Base-by-base conservation (phyloP, 106 monocot species). In the Acorus gramineus region DNA sequence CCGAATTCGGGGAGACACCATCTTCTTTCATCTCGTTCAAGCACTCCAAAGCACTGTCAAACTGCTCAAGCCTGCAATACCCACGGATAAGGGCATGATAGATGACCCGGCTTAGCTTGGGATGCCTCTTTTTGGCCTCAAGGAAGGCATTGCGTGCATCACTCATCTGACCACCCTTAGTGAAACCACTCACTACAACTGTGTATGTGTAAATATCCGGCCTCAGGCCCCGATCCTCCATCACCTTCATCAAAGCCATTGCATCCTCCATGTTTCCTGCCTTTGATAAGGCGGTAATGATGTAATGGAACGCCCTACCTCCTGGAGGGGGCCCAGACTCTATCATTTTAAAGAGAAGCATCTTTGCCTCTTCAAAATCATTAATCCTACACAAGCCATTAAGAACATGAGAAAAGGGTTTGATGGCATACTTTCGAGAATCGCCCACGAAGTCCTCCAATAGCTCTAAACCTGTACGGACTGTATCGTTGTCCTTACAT, bases 31-130 rank as follows among this genome's bases (percentile, higher is more conserved):
- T 91, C 67, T 81, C 85, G 52, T 72, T 70, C 76, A 91, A 74
- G 64, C 77, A 80, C 62, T 83, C 87, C 68, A 91, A 66, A 5
- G 91, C 87, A 69, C 79, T 90, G 3, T 75, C 83, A 71, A 77
- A 91, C 52, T 91, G 78, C 60, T 91, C 85, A 53, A 80, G 79
- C 64, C 83, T 79, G 80, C 84, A 85, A 73, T 91, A 91, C 28
- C 96, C 96, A 50, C 91, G 90, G 68, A 78, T 86, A 63, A 91
- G 85, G 52, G 79, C 76, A 63, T 96, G 91, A 47, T 96, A 85
- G 59, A 72, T 79, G 14, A 82, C 81, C 11, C 81, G 80, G 14
- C 69, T 79, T 6, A 91, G 65, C 57, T 79, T 91, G 42, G 49
- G 53, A 85, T 91, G 87, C 8, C 46, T 78, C 60, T 77, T 81